Evolutionary conservation across 2,329 filamentous ascomycete species (phyloP).

Genomic region (Microsporum audouinii): DNA sequence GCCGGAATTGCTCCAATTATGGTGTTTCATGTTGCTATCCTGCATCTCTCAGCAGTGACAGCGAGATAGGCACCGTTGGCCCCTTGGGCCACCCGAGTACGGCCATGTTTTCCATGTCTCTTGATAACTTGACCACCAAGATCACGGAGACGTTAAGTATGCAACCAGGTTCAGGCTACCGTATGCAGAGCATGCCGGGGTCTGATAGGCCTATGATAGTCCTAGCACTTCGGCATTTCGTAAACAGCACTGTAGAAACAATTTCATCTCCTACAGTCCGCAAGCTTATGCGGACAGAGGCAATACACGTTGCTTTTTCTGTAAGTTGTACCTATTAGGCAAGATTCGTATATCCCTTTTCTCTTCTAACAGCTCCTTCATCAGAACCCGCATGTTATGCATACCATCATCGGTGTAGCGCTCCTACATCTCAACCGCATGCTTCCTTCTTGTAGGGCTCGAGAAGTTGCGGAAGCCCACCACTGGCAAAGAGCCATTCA

Average conservation of each 20-base stretch:
- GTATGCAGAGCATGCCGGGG: not conserved
- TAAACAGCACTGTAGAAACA: conserved; percentile 10
- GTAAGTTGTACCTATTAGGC: conserved; percentile 13
- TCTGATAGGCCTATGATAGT: conserved; percentile 1
- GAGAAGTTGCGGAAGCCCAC: conserved; percentile 19
- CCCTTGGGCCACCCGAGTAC: not conserved
- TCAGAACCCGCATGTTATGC: conserved; percentile 23
- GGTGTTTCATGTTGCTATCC: conserved; percentile 18
- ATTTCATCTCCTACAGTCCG: conserved; percentile 9
- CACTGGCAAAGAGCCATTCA: conserved; percentile 23
- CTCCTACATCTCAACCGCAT: conserved; percentile 21
- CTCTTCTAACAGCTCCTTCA: conserved; percentile 14
- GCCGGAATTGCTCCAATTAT: conserved; percentile 18
- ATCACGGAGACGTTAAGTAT: conserved; percentile 4
- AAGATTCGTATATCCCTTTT: not conserved
- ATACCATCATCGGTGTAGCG: conserved; percentile 22
- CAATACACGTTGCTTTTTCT: conserved; percentile 9
- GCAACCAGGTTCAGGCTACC: not conserved
- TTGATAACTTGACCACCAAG: conserved; percentile 3
- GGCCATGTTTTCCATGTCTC: conserved; percentile 7
- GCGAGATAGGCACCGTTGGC: not conserved
- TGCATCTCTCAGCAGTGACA: not conserved
- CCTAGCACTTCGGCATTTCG: conserved; percentile 10
- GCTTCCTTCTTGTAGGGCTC: conserved; percentile 12
- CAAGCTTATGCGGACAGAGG: conserved; percentile 10